Base-by-base conservation (phyloP, 495 filamentous ascomycete species). In the Aspergillus panamensis region DNA sequence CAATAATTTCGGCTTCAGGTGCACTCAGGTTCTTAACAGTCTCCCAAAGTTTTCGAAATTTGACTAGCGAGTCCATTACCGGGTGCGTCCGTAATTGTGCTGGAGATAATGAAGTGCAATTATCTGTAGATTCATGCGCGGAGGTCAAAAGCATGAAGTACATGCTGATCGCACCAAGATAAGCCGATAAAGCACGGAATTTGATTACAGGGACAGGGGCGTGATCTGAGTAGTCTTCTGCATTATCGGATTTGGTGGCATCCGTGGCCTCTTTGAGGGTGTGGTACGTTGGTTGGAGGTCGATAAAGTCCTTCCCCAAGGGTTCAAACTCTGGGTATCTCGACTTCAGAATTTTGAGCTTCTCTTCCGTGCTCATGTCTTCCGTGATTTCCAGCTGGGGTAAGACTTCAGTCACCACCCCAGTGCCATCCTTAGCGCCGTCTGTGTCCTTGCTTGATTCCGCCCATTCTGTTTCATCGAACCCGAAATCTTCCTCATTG, bases 131-230 rank as follows among this genome's bases (percentile, higher is more conserved):
- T 25, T 74, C 79, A 48, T 83, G 74, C 13, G 87, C 80, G 2
- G 90, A 95, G 25, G 90, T 87, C 29, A 97, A 75, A 40, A 97
- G 80, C 54, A 91, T 89, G 69, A 98, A 96, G 69, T 97, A 98
- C 85, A 96, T 91, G 55, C 87, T 85, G 64, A 97, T 77, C 0
- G 90, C 79, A 35, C 87, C 92, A 16, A 97, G 75, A 69, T 97
- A 96, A 45, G 91, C 85, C 30, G 87, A 86, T 25, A 96, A 70
- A 21, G 92, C 84, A 60, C 87, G 85, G 60, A 84, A 73, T 66
- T 94, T 91, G 48, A 89, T 71, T 6, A 90, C 79, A n/a, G 82
- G 79, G 58, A 79, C 69, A 3, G 79, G 73, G n/a, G 69, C 62
- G 19, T 55, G 63, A 14, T 73, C 67, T 21, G 66, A 62, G 10